phyloP scores from a whole-genome alignment of 2,329 filamentous ascomycete species.

The Triangularia setosa region DNA sequence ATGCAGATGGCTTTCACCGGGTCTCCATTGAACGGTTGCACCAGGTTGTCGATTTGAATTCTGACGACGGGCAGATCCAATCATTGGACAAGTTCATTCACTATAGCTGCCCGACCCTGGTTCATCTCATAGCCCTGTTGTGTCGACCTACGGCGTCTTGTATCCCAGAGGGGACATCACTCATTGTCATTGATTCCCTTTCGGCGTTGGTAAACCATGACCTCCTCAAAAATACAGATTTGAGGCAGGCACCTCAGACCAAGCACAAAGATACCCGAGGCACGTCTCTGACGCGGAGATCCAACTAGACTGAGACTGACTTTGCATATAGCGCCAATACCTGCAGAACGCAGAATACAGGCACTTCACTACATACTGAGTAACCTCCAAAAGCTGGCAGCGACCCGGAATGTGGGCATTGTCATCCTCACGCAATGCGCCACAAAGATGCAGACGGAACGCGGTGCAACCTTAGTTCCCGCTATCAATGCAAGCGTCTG shows the following conservation, averaged over 20 bases:
- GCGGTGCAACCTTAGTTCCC: constrained; percentile 66
- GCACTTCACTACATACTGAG: constrained; percentile 62
- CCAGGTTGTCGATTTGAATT: constrained; percentile 25
- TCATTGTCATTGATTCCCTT: constrained; percentile 75
- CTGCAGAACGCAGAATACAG: constrained; percentile 36
- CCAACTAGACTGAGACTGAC: constrained; percentile 10
- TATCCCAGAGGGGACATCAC: constrained; percentile 57
- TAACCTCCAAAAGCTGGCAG: constrained; percentile 70
- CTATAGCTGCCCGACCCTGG: constrained; percentile 56
- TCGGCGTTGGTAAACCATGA: constrained; percentile 73
- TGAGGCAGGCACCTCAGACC: constrained; percentile 27
- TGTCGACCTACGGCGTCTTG: constrained; percentile 61
- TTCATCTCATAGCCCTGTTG: constrained; percentile 71
- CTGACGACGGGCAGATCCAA: constrained; percentile 4
- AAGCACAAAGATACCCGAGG: constrained; percentile 40
- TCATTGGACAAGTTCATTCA: constrained; percentile 40
- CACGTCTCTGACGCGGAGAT: constrained; percentile 19
- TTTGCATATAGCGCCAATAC: constrained; percentile 16
- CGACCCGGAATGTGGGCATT: constrained; percentile 67
- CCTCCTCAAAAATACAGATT: constrained; percentile 59
- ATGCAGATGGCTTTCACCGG: constrained; percentile 45
- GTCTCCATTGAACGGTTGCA: constrained; percentile 37
- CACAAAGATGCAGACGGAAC: constrained; percentile 69
- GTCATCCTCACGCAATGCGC: constrained; percentile 75
- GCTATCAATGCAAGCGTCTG: constrained; percentile 72